These are phyloP conservation scores for Pouteria campechiana DNA, from an alignment of 179 eudicot species.

Conservation along the genomic window DNA sequence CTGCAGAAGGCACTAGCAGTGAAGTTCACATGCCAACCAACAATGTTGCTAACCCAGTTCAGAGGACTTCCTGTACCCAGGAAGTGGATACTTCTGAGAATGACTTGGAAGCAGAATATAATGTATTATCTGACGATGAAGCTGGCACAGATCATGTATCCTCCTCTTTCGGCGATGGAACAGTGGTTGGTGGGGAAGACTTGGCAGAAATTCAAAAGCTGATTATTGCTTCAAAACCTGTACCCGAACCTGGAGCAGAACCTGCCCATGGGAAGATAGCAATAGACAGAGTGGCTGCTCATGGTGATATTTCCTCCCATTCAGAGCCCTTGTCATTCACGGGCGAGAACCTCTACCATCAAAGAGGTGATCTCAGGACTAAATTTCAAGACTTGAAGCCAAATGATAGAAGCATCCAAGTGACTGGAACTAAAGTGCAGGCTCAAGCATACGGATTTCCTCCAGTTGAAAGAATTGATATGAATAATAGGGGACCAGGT, in stretches of 20 bases:
- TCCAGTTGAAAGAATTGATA: no score
- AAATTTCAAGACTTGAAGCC: constrained; percentile 14
- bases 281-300: background rate
- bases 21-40: constrained; percentile 4
- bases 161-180: constrained; percentile 5
- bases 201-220: background rate
- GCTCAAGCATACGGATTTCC: no score
- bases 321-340: constrained; percentile 4
- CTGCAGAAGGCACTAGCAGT: constrained; percentile 1
- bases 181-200: constrained; percentile 1
- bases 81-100: constrained; percentile 11
- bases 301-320: constrained; percentile 11
- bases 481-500: background rate
- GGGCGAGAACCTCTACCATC: constrained; percentile 6
- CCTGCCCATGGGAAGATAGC: background rate
- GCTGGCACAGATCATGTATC: constrained; percentile 1
- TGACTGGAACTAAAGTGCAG: background rate
- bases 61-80: constrained; percentile 1
- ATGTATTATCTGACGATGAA: constrained; percentile 5
- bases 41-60: constrained; percentile 1
- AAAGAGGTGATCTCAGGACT: background rate
- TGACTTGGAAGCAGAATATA: constrained; percentile 20
- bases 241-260: background rate
- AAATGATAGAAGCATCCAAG: constrained; percentile 14
- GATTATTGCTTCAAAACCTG: constrained; percentile 4